Evolutionary conservation across 257 asterid genomes (phyloP), one percentile per base, ranked within the genome.

Genomic region (Forsythia suspensa): DNA sequence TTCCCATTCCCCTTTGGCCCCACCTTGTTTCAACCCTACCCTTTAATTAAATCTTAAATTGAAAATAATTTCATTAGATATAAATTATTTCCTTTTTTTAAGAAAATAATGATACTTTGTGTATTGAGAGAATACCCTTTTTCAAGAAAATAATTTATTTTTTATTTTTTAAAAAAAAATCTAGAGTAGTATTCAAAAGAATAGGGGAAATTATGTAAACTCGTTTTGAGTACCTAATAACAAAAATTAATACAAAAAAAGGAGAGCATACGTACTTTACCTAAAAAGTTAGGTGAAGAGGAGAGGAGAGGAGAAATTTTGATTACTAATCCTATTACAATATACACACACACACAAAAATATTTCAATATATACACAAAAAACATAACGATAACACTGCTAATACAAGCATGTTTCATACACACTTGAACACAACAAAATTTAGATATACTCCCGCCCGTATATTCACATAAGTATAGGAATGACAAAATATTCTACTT

Each of bases 1-100:
- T 70, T 80, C 74, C 85, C 83, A 80, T 72, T 46, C 79, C 69
- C 80, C 21, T 71, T 65, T 24, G 74, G 77, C 72, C 82, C 87
- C 82, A 77, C 20, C 73, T 74, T 84, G 42, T 52, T 77, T 76
- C 38, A 15, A 61, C 5, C 46, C 78, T 18, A 36, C 43, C n/a
- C 46, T 74, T 70, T 20, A 59, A 20, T 70, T 71, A 63, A 81
- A 59, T 70, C 74, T 51, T 7, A 29, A 18, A 61, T 71, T 71
- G 71, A 78, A 48, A 81, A 43, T 43, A 43, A 43, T 43, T 43
- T 43, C 8, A 8, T 43, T 43, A 43, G 11, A 43, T 43, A 43
- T 7, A 43, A 43, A 43, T 43, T 43, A 12, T 43, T 6, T 12
- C 10, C 44, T 36, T 38, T 41, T 67, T 13, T 13, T 13, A 24